Base-by-base conservation (phyloP, 2,329 filamentous ascomycete genomes). In the Aschersonia sp. region DNA sequence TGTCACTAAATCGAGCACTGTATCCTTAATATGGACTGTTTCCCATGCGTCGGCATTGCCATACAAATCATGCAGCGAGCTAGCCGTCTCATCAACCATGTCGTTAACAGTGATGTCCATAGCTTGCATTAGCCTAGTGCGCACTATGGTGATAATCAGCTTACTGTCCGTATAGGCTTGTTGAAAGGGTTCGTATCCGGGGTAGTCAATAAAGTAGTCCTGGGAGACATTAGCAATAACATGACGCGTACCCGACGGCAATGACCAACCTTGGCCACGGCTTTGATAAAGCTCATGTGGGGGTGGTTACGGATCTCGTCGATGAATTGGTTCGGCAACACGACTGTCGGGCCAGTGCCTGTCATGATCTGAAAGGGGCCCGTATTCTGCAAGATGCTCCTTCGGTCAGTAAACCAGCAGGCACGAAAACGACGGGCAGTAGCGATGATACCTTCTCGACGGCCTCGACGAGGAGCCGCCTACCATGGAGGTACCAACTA, bases 351-450 rank as follows among this genome's bases (percentile, higher is more conserved):
- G 12, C 33, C 33, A 37, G 33, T 37, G 33, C 33, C 33, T 37
- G 33, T 37, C 33, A 37, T 37, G 33, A 37, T 4, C 33, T 37
- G 33, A 37, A 37, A 37, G 12, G 33, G 33, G 33, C 33, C 12
- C 12, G 33, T 9, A 37, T 37, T 4, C 33, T 37, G 33, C 12
- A 12, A 37, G 8, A 37, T 9, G 2, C 33, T 9, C 8, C 33
- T 37, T 3, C 22, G 3, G 33, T 37, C 33, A 37, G 33, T 9
- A 37, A 8, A 60, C 59, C 58, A 61, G 4, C 12, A 37, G 33
- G 33, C 22, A 22, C 22, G 22, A 3, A 22, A 22, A 22, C 22
- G 22, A 22, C 22, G 22, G 22, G 22, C 22, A 3, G 22, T 22
- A 22, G 22, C 3, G 33, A 37, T 37, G 12, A 37, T 37, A 37